A percentile compares a stretch with the other conserved stretches of the same genome.
Evolutionary conservation across 345 rosid genomes (phyloP).

Genomic region (Euphorbia tirucalli): DNA sequence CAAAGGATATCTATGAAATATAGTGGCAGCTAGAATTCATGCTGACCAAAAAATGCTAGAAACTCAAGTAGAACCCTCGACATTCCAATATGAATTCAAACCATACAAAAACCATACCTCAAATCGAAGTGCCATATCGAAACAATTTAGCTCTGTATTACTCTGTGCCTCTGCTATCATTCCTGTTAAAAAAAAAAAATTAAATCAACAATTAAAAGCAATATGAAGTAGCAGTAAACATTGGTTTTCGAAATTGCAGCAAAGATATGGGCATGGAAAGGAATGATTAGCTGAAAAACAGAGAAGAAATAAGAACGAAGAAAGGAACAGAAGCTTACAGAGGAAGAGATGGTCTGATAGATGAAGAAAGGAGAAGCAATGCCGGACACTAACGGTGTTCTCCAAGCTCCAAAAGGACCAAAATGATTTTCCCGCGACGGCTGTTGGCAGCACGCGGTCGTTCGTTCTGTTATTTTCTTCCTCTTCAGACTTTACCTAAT

Average conservation of each 20-base stretch:
- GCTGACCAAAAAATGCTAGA: not conserved
- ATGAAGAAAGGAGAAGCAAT: not conserved
- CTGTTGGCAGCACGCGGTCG: conserved; percentile 7
- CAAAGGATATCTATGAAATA: no score
- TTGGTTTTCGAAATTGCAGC: not conserved
- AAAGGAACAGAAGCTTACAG: not conserved
- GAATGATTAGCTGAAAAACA: no score
- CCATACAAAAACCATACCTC: not conserved
- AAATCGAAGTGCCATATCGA: conserved; percentile 20
- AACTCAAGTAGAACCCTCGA: no score
- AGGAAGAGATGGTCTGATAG: no score
- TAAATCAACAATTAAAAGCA: no score
- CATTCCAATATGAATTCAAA: not conserved
- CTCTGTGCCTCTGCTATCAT: not conserved
- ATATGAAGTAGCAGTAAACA: no score
- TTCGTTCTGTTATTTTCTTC: not conserved
- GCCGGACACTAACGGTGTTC: not conserved
- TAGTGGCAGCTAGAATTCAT: not conserved
- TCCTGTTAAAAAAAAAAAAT: not conserved
- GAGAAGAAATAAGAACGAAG: not conserved
- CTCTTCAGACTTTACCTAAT: not conserved
- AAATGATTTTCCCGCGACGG: conserved; percentile 9
- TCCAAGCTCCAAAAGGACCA: not conserved
- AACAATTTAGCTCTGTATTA: not conserved
- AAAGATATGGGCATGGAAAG: not conserved